phyloP scores from a whole-genome alignment of 495 filamentous ascomycete genomes.

The Trypethelium eluteriae region DNA sequence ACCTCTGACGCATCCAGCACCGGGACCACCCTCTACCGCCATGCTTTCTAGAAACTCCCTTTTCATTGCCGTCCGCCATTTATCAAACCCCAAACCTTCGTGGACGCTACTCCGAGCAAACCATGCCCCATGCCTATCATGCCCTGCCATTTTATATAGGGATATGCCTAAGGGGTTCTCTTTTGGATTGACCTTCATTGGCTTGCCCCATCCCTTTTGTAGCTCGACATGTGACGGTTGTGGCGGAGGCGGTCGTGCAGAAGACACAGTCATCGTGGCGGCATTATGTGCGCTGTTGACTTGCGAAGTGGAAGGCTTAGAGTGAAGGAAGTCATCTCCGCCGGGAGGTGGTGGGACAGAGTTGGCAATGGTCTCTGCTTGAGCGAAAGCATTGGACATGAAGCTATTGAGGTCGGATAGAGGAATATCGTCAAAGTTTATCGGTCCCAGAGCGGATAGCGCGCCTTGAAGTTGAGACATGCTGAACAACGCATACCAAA shows the following conservation, averaged over 20 bases:
- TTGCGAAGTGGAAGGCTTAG: conserved; percentile 34
- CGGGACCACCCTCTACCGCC: conserved; percentile 50
- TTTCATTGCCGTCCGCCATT: conserved; percentile 55
- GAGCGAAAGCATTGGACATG: conserved; percentile 52
- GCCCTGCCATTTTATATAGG: conserved; percentile 70
- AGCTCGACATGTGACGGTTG: conserved; percentile 45
- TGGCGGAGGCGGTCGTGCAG: conserved; percentile 45
- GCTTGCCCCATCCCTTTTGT: conserved; percentile 78
- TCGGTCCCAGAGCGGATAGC: conserved; percentile 64
- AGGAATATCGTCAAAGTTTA: conserved; percentile 57
- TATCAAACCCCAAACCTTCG: conserved; percentile 61
- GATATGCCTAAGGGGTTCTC: conserved; percentile 70
- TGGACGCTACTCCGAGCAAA: conserved; percentile 84
- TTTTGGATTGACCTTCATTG: conserved; percentile 58
- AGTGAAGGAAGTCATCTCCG: conserved; percentile 30
- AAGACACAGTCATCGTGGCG: conserved; percentile 46
- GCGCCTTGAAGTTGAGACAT: conserved; percentile 55
- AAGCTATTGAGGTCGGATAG: conserved; percentile 43
- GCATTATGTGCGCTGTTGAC: conserved; percentile 38
- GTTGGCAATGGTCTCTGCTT: conserved; percentile 63
- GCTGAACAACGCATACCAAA: neutral
- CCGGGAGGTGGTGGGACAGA: conserved; percentile 59
- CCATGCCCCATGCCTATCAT: conserved; percentile 81
- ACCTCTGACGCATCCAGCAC: conserved; percentile 67
- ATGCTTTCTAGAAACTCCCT: conserved; percentile 59